A percentile compares a stretch with the other conserved stretches of the same genome.
phyloP scores from a whole-genome alignment of 1,139 yeast species.

The Lodderomyces parapsilosis region DNA sequence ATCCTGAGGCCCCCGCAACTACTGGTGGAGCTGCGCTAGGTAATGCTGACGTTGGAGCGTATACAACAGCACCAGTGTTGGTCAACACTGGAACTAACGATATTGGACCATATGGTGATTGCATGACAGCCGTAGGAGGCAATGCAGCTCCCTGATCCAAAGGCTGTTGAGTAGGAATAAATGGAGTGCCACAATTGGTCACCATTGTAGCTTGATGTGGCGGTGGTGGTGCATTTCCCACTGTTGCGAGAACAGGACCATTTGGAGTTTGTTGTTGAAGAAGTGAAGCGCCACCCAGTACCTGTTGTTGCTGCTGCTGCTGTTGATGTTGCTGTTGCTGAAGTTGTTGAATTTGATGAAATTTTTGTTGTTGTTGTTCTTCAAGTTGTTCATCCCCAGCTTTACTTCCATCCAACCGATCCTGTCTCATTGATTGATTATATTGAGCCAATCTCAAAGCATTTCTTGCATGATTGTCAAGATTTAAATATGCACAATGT shows the following conservation, averaged over 20 bases:
- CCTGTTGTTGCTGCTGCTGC: slow-evolving; percentile 1
- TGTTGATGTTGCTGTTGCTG: slow-evolving; percentile 4
- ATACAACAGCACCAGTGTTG: slow-evolving; percentile 16
- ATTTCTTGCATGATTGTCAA: slow-evolving; percentile 50
- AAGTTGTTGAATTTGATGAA: too few species aligned
- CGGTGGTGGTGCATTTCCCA: slow-evolving; percentile 3
- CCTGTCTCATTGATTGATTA: slow-evolving; percentile 43
- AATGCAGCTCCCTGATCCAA: slow-evolving; percentile 4
- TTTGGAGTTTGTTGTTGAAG: slow-evolving; percentile 1
- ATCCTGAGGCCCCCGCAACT: too few species aligned
- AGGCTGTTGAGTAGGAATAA: slow-evolving; percentile 4
- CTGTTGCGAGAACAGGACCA: background rate
- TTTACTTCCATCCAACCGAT: slow-evolving; percentile 18
- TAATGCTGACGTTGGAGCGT: slow-evolving; percentile 14
- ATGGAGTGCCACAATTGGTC: background rate
- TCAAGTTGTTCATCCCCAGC: background rate
- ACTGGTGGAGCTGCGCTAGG: slow-evolving; percentile 8
- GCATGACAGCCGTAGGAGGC: slow-evolving; percentile 16
- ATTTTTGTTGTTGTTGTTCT: too few species aligned
- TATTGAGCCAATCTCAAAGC: slow-evolving; percentile 54
- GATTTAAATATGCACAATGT: slow-evolving; percentile 52
- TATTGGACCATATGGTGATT: slow-evolving; percentile 34
- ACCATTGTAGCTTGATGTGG: slow-evolving; percentile 4
- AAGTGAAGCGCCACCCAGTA: background rate
- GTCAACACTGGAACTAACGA: slow-evolving; percentile 34